These are phyloP conservation scores for Capniomyces stellatus DNA, from an alignment of 371 early-diverging fungal species.

Conservation along the genomic window DNA sequence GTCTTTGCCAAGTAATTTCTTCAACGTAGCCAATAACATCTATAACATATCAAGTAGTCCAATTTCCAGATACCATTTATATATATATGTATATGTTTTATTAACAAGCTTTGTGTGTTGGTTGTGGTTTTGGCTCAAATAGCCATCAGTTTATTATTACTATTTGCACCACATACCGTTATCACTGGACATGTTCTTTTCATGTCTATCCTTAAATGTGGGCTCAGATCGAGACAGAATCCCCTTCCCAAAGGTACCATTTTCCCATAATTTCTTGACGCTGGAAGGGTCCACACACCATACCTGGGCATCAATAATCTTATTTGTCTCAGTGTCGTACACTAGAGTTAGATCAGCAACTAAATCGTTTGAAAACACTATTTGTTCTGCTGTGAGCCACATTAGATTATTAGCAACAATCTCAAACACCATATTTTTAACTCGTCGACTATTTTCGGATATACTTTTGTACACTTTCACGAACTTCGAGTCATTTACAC, in stretches of 20 bases:
- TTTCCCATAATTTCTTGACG: slow-evolving; percentile 26
- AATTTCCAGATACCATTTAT: background rate
- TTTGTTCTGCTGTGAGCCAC: no score
- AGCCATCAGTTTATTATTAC: no score
- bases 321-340: background rate
- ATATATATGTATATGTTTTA: no score
- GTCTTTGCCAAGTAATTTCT: slow-evolving; percentile 1
- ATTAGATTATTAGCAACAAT: no score
- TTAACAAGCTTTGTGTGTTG: no score
- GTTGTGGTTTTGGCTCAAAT: no score
- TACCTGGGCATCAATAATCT: background rate
- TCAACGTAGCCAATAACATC: background rate
- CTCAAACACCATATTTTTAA: no score
- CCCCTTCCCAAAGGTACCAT: slow-evolving; percentile 75
- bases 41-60: background rate
- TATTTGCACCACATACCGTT: no score
- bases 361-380: slow-evolving; percentile 7
- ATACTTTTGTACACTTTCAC: no score
- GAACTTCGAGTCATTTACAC: no score
- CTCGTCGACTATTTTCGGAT: no score
- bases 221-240: slow-evolving; percentile 60
- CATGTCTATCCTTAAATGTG: slow-evolving; percentile 38
- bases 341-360: background rate
- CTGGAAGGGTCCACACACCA: slow-evolving; percentile 1
- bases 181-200: background rate